Evolutionary conservation across 169 alveolate species (phyloP), one percentile per base, ranked within the genome.

Genomic region (Eimeria tenella): DNA sequence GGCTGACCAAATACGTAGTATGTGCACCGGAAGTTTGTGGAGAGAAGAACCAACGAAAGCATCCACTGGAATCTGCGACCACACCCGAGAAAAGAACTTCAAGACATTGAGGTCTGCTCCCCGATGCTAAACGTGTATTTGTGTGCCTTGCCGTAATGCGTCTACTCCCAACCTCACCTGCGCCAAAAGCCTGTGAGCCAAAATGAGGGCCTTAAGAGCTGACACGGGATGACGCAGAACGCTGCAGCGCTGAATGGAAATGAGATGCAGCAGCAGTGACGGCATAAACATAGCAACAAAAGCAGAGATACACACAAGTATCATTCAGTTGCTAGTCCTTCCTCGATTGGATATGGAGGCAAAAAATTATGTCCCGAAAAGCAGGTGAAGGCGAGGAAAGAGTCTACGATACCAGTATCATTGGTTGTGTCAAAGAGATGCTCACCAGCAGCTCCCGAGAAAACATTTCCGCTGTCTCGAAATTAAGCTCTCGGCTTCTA

Each of bases 1-100:
- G 31, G 88, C 88, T 8, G 88, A 79, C 88, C 88, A 79, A 52
- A 79, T 55, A 68, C 88, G 88, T 13, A 79, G 88, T 21, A 79
- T 56, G 25, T 79, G 88, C n/a, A 50, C 88, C 13, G 88, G 88
- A 23, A 79, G 88, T 13, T 79, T 79, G 53, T 56, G 73, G 8
- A 79, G 88, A 17, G 88, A 79, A 42, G 73, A 79, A 9, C 88
- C 88, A 79, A 79, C 70, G 10, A 79, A 79, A 53, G 88, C 88
- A 23, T 79, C 88, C 21, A 79, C 88, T 4, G 88, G 88, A 21
- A 79, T 42, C 88, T 79, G 88, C 88, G 60, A 56, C 58, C 2
- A 74, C 5, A 50, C 84, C 42, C 60, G 17, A 74, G 49, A 31
- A 31, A 31, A 31, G 42, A 31, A 31, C n/a, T 11, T 56, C 25